Evolutionary conservation across 2,329 filamentous ascomycete genomes (phyloP).

Genomic region (Claviceps pusilla): DNA sequence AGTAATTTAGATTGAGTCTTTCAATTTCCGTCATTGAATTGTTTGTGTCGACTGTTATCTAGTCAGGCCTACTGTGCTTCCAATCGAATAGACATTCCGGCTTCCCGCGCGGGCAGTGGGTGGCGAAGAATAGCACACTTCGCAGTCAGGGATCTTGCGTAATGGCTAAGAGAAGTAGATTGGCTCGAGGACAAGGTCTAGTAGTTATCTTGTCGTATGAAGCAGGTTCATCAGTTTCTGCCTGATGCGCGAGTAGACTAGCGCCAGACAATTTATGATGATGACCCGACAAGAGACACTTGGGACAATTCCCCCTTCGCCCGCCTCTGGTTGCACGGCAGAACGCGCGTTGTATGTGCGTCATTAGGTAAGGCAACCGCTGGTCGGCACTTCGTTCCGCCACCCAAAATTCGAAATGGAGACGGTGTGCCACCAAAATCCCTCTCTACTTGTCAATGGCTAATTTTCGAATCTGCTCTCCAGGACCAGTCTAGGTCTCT

Average conservation of each 20-base stretch:
- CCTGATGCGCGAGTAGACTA: not conserved
- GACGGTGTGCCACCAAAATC: conserved; percentile 1
- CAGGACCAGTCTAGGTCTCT: conserved; percentile 12
- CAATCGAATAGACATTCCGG: not conserved
- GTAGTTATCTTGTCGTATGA: not conserved
- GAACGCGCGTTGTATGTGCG: not conserved
- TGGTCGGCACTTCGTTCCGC: conserved; percentile 4
- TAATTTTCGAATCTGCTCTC: conserved; percentile 8
- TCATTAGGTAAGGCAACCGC: conserved; percentile 7
- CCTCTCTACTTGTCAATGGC: conserved; percentile 1
- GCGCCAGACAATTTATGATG: not conserved
- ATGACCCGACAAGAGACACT: not conserved
- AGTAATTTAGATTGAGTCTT: not conserved
- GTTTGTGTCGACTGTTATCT: not conserved
- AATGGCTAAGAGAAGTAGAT: not conserved
- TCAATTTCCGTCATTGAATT: not conserved
- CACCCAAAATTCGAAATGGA: conserved; percentile 1
- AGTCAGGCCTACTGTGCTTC: not conserved
- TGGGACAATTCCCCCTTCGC: not conserved
- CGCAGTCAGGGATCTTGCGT: not conserved
- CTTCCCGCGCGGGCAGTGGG: not conserved
- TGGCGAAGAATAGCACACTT: not conserved
- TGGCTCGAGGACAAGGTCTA: not conserved
- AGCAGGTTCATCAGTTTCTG: not conserved
- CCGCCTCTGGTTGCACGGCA: not conserved